Conservation (phyloP, 179 eudicot species). For the Drosera spatulata region DNA sequence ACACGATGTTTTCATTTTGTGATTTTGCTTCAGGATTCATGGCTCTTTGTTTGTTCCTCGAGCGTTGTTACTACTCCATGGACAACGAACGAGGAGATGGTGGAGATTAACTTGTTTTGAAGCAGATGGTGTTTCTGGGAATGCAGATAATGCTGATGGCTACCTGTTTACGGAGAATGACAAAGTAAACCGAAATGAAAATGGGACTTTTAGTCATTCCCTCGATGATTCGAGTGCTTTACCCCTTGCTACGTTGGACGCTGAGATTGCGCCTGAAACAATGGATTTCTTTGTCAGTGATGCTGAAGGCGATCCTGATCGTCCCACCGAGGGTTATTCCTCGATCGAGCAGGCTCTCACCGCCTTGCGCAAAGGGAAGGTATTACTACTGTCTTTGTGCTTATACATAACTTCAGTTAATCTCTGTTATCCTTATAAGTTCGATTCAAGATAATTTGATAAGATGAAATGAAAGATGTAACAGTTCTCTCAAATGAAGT, state of each 20-base stretch:
- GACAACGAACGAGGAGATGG: constrained; percentile 15
- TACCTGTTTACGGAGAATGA: constrained; percentile 21
- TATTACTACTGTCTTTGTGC: constrained; percentile 6
- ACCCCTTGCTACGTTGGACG: constrained; percentile 41
- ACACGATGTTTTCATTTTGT: background rate
- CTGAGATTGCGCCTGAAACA: constrained; percentile 63
- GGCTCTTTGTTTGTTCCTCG: constrained; percentile 17
- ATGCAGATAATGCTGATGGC: constrained; percentile 9
- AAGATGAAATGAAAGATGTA: too few relatives aligned
- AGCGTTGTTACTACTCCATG: constrained; percentile 3
- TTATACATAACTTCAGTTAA: background rate
- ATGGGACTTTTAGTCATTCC: constrained; percentile 24
- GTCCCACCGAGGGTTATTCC: constrained; percentile 73
- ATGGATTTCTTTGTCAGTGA: constrained; percentile 87
- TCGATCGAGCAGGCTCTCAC: constrained; percentile 64
- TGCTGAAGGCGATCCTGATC: constrained; percentile 93
- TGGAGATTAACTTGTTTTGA: constrained; percentile 28
- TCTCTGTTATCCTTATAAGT: too few relatives aligned
- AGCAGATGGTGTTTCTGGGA: constrained; percentile 23
- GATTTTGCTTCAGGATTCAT: constrained; percentile 18
- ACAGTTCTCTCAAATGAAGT: background rate
- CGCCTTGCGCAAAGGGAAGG: constrained; percentile 62
- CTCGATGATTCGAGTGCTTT: constrained; percentile 17
- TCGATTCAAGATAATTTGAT: too few relatives aligned
- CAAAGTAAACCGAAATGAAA: constrained; percentile 13